Conservation (phyloP, 2,329 filamentous ascomycete genomes). For the Botrytis elliptica region DNA sequence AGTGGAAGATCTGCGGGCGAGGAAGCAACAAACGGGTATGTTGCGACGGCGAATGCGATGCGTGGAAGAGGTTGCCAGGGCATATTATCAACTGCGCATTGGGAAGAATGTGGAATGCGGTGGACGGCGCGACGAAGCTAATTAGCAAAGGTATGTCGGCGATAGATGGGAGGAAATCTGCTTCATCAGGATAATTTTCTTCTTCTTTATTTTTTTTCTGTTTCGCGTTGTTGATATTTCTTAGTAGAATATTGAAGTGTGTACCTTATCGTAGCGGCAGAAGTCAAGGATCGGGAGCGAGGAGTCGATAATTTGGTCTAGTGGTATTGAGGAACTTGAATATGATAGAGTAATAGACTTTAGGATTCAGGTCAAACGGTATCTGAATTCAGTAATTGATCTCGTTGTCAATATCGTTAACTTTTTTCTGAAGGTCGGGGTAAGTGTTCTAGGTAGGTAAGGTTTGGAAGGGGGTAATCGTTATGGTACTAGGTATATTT, state of each 20-base stretch:
- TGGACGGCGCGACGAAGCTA: neutral
- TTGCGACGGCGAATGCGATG: constrained; percentile 97
- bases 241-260: neutral
- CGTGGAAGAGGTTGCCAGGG: constrained; percentile 96
- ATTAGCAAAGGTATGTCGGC: constrained; percentile 14
- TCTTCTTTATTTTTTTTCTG: neutral
- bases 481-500: neutral
- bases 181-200: constrained; percentile 9
- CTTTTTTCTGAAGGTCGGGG: constrained; percentile 1
- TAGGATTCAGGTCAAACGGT: neutral
- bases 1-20: constrained; percentile 89
- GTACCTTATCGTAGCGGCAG: neutral
- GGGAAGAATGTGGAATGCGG: constrained; percentile 16
- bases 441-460: constrained; percentile 6
- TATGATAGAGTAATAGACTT: neutral
- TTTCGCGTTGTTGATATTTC: constrained; percentile 4
- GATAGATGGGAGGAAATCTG: constrained; percentile 5
- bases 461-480: constrained; percentile 13
- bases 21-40: constrained; percentile 86
- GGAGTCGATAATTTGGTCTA: neutral
- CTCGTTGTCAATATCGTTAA: constrained; percentile 10
- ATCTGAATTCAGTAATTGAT: neutral
- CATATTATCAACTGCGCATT: constrained; percentile 52
- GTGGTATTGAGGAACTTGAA: neutral
- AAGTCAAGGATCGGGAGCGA: constrained; percentile 1